These are phyloP conservation scores for Linum lewisii DNA, from an alignment of 345 rosid genomes.

Conservation along the genomic window DNA sequence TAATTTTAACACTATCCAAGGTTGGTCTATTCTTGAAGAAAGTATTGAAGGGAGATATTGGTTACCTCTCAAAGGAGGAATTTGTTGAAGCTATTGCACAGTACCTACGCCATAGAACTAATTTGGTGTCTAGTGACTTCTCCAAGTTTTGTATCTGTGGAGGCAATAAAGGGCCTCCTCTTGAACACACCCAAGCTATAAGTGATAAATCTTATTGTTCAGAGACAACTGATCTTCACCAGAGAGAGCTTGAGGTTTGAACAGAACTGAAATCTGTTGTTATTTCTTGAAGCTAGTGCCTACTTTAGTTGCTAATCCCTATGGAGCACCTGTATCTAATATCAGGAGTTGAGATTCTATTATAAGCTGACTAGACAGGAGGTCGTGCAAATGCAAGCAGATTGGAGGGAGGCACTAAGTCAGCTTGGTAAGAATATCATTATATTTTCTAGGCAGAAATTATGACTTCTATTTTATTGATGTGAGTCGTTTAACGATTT, in stretches of 20 bases:
- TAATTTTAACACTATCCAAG: constrained; percentile 14
- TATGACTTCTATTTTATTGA: neutral
- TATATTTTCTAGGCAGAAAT: constrained; percentile 3
- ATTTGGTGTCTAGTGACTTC: constrained; percentile 51
- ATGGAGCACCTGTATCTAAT: neutral
- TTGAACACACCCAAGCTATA: constrained; percentile 13
- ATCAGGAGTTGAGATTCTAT: constrained; percentile 51
- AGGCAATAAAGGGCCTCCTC: constrained; percentile 35
- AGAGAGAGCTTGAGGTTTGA: constrained; percentile 63
- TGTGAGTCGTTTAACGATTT: neutral
- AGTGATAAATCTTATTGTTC: constrained; percentile 24
- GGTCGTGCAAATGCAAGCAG: constrained; percentile 50
- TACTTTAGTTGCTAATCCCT: too few species aligned
- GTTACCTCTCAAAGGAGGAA: constrained; percentile 49
- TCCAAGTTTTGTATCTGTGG: constrained; percentile 76
- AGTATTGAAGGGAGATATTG: constrained; percentile 54
- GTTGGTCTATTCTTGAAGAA: constrained; percentile 65
- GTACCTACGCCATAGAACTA: constrained; percentile 55
- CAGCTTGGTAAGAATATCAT: constrained; percentile 42
- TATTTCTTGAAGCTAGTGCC: neutral
- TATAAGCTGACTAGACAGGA: constrained; percentile 43
- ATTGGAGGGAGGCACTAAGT: constrained; percentile 54
- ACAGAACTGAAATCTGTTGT: neutral
- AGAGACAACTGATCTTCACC: constrained; percentile 38
- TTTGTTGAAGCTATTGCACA: constrained; percentile 60